Evolutionary conservation across 2,329 filamentous ascomycete genomes (phyloP).

Genomic region (Neonectria faginata): DNA sequence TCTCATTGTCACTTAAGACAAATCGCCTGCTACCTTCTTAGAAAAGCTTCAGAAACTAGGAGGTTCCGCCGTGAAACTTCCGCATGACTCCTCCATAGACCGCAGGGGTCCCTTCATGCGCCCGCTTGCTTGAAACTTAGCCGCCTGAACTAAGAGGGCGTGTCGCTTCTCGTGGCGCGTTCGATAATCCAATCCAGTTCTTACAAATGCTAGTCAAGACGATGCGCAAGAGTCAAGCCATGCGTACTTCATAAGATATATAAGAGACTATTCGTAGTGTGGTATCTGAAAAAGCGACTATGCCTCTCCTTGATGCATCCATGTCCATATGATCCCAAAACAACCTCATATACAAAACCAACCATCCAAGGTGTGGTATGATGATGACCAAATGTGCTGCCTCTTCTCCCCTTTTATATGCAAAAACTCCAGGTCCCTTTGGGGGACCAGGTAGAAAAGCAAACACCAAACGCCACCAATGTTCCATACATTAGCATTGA

Average conservation of each 20-base stretch:
- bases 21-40: neutral
- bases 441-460: conserved; percentile 25
- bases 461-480: conserved; percentile 38
- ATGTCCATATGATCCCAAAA: conserved; percentile 27
- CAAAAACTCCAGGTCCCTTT: conserved; percentile 38
- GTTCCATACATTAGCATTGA: conserved; percentile 11
- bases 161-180: conserved; percentile 2
- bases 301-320: conserved; percentile 41
- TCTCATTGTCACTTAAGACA: neutral
- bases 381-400: conserved; percentile 6
- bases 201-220: neutral
- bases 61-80: conserved; percentile 6
- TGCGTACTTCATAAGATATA: conserved; percentile 13
- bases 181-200: neutral
- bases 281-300: conserved; percentile 42
- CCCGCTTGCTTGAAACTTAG: conserved; percentile 18
- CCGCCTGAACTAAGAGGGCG: neutral
- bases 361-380: conserved; percentile 8
- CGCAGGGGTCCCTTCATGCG: conserved; percentile 9
- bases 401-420: conserved; percentile 35
- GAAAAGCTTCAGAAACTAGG: neutral
- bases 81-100: neutral
- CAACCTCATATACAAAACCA: conserved; percentile 6
- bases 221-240: neutral
- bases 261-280: conserved; percentile 43